These are phyloP conservation scores for Blastobotrys arbuscula DNA, from an alignment of 1,139 yeast species.

Conservation along the genomic window DNA sequence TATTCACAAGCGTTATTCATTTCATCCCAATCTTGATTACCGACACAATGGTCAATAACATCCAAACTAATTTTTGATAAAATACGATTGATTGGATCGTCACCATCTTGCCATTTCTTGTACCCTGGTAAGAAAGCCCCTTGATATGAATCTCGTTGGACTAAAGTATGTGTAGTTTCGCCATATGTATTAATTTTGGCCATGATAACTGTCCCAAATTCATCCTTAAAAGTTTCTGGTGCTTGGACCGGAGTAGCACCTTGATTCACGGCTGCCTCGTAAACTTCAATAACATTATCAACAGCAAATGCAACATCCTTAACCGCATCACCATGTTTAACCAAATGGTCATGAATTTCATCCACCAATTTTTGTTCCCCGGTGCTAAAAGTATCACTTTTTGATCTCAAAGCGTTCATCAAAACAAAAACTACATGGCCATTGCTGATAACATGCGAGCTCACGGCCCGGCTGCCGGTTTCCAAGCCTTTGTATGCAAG, in stretches of 20 bases:
- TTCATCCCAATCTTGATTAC: constrained; percentile 65
- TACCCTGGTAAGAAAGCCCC: constrained; percentile 55
- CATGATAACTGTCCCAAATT: constrained; percentile 44
- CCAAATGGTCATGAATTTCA: constrained; percentile 39
- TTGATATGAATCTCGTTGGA: constrained; percentile 42
- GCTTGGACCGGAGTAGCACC: constrained; percentile 49
- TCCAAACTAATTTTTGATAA: constrained; percentile 39
- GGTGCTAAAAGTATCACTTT: constrained; percentile 19
- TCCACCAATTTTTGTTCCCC: constrained; percentile 28
- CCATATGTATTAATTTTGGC: constrained; percentile 58
- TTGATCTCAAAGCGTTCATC: constrained; percentile 36
- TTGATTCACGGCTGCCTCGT: constrained; percentile 41
- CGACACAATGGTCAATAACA: constrained; percentile 71
- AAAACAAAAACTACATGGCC: constrained; percentile 55
- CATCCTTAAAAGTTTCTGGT: constrained; percentile 44
- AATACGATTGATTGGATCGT: constrained; percentile 19
- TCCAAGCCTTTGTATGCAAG: constrained; percentile 64
- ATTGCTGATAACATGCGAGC: constrained; percentile 57
- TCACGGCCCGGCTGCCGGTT: constrained; percentile 52
- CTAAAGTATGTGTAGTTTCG: constrained; percentile 64
- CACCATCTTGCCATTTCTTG: constrained; percentile 17
- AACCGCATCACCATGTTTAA: constrained; percentile 67
- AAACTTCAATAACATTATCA: constrained; percentile 43
- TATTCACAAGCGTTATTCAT: constrained; percentile 54
- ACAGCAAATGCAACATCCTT: constrained; percentile 66